phyloP scores from a whole-genome alignment of 2,329 filamentous ascomycete species.

The Ceratocystis papillata region DNA sequence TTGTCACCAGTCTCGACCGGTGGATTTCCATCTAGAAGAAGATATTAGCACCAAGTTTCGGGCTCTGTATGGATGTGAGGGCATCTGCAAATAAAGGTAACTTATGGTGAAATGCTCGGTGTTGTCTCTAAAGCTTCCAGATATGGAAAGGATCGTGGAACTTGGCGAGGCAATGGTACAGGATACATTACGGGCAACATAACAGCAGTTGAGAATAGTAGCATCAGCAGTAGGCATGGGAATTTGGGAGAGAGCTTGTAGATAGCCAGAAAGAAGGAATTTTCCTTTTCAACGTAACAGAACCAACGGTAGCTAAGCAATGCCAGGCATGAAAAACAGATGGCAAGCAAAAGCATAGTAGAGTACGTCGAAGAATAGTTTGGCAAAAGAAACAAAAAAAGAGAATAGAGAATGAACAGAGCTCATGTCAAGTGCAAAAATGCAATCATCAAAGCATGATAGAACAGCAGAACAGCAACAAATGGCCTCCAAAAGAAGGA shows the following conservation, averaged over 20 bases:
- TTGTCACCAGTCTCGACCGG: background rate
- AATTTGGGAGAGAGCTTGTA: conserved; percentile 11
- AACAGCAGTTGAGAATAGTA: conserved; percentile 6
- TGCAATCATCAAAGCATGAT: conserved; percentile 4
- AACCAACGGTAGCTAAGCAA: conserved; percentile 5
- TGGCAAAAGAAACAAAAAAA: background rate
- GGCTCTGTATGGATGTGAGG: background rate
- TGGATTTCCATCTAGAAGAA: background rate
- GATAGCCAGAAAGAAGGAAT: conserved; percentile 1
- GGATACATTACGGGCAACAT: conserved; percentile 10
- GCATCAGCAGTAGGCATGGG: conserved; percentile 11
- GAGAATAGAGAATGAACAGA: background rate
- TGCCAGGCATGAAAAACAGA: background rate
- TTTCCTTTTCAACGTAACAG: background rate
- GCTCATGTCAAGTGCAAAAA: conserved; percentile 9
- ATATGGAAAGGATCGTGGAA: conserved; percentile 7
- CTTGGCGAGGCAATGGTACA: background rate
- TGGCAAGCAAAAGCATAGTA: background rate
- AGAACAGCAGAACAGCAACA: conserved; percentile 7
- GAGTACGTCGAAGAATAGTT: background rate
- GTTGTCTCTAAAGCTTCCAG: background rate
- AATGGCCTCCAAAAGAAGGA: conserved; percentile 1
- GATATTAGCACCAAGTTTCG: background rate
- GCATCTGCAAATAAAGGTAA: background rate
- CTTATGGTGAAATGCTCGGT: background rate